Evolutionary conservation across 805 yeast genomes (phyloP), one percentile per base, ranked within the genome.

Genomic region (Candida orba): DNA sequence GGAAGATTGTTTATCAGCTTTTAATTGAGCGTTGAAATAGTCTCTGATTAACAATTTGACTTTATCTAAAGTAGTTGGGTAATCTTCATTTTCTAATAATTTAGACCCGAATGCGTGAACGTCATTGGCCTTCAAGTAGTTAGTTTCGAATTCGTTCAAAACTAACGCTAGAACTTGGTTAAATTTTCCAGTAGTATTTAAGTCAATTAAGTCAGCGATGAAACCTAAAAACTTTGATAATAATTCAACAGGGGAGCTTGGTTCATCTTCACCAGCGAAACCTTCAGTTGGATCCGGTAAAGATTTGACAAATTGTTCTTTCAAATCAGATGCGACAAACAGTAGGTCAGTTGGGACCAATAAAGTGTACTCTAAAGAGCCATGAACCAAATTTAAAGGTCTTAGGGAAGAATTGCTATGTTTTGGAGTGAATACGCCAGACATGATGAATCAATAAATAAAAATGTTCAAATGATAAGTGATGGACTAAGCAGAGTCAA

Each of bases 81-180:
- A 70, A 18, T 67, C 62, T 43, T 75, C 82, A 44, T 73, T 74
- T 22, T 62, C 53, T 52, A 84, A 71, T 49, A 87, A 72, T 23
- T 68, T 65, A 27, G 93, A 82, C 29, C 96, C 97, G 48, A 90
- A 77, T 6, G 93, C 75, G 65, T 93, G 99, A 54, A 93, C 88
- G 60, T 91, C 97, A 48, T 68, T 69, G 37, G 84, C 84, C 52
- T 73, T 74, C 51, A 89, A 70, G 67, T 79, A 90, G 53, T 86
- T 74, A 44, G 83, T 71, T 66, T 90, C 95, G 61, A 93, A 93
- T 67, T 93, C 99, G 42, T 74, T 70, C 51, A 91, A 66, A 34
- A 87, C 77, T 46, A 82, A 72, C 37, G 75, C 69, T 50, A 89
- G 76, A 15, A 90, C 84, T 54, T 81, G 86, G 53, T 74, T 78